Base-by-base conservation (phyloP, 768 basidiomycete genomes). In the Rubroboletus pulcherrimus region DNA sequence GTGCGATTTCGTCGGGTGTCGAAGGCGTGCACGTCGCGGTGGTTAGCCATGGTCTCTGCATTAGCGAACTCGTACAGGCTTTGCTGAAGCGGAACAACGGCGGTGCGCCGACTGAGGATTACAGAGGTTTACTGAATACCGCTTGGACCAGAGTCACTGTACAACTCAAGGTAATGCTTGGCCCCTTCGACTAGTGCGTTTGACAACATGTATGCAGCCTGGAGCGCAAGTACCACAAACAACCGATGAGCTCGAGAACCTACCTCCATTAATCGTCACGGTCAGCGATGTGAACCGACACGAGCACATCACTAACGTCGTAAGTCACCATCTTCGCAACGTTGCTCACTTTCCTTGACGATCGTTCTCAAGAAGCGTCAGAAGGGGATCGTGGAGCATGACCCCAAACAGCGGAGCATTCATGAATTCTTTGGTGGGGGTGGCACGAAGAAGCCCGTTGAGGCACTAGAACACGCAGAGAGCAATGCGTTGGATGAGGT, bases 1-100 rank as follows among this genome's bases (percentile, higher is more conserved):
- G 75, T 21, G 76, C 75, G 1, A 72, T 72, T 21, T 71, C 72
- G 51, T 67, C 72, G n/a, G 72, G 74, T 35, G 69, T 55, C 54
- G 63, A 71, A 41, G 73, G 74, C 34, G 64, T 77, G 7, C 86
- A 85, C 57, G 66, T 91, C 26, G 87, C 82, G 1, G 62, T 91
- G 38, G 83, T 90, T 45, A 89, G 89, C 70, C 90, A 93, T 68
- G 88, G 91, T 0, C 61, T 89, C 21, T 85, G 84, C 68, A 86
- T 91, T 43, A 73, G 72, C 29, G 83, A 86, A 69, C 69, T 87
- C 14, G 65, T 89, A 5, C 73, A 75, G 24, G 78, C 78, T 29
- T 66, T 90, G 42, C 59, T 82, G 53, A 75, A 69, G 60, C 73
- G 75, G 58, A 74, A 76, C 57, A 70, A 63, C 38, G 75, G 72